Percentiles rank a stretch among this genome's conserved stretches.
These are phyloP conservation scores for Durotheca rogersii DNA, from an alignment of 495 filamentous ascomycete genomes.

Conservation along the genomic window DNA sequence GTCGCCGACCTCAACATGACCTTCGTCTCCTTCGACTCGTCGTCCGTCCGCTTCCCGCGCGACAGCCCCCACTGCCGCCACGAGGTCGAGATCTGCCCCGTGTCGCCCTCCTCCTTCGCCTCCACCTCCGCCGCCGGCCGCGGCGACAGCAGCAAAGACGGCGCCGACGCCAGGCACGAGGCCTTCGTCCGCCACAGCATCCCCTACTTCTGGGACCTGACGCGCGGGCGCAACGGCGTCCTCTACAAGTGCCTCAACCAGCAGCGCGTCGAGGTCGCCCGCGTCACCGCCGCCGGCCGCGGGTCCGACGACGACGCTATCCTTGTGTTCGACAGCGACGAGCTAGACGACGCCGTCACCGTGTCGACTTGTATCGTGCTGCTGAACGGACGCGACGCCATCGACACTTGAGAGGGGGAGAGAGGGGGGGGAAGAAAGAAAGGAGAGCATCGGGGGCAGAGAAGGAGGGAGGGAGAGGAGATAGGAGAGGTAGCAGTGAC, in stretches of 20 bases:
- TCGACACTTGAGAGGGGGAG: constrained; percentile 22
- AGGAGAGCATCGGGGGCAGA: background rate
- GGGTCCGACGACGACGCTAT: constrained; percentile 34
- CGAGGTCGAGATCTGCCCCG: constrained; percentile 33
- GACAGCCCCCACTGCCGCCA: constrained; percentile 28
- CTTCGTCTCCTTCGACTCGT: constrained; percentile 34
- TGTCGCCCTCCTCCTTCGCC: too few relatives aligned
- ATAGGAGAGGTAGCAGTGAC: too few relatives aligned
- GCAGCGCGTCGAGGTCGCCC: constrained; percentile 33
- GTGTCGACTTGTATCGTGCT: constrained; percentile 34
- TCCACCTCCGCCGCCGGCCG: too few relatives aligned
- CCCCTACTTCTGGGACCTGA: constrained; percentile 39
- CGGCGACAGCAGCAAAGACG: constrained; percentile 13
- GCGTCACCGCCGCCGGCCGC: constrained; percentile 29
- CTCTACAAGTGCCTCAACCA: constrained; percentile 38
- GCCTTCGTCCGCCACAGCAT: constrained; percentile 33
- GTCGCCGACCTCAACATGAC: constrained; percentile 37
- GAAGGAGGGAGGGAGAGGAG: too few relatives aligned
- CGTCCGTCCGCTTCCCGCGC: constrained; percentile 27
- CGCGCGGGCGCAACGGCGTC: constrained; percentile 26
- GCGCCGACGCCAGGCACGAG: constrained; percentile 31
- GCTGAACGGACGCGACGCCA: constrained; percentile 33
- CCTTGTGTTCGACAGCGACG: constrained; percentile 28
- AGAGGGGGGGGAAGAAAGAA: background rate
- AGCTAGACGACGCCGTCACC: constrained; percentile 31